Conservation (phyloP, 139 green algal genomes). For the Edaphochlamys debaryana region DNA sequence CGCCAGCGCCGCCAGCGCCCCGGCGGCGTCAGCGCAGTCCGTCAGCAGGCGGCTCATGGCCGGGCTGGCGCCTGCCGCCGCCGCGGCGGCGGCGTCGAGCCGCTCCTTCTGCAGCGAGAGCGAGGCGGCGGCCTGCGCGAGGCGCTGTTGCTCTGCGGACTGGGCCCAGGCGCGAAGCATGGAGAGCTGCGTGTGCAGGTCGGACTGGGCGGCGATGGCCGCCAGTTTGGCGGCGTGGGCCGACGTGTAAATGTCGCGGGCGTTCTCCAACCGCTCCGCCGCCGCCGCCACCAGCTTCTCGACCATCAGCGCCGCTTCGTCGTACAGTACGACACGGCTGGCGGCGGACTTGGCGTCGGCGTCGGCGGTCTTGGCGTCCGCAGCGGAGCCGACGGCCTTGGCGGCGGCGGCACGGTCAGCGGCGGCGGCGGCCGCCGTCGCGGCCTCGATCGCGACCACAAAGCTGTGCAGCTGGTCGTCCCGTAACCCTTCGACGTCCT, state of each 20-base stretch:
- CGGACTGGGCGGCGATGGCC: background rate
- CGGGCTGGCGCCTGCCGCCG: background rate
- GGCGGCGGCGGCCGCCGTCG: background rate
- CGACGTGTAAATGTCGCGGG: background rate
- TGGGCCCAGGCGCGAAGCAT: constrained; percentile 8
- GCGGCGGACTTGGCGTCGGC: no score
- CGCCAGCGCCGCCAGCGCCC: background rate
- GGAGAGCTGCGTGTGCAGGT: background rate
- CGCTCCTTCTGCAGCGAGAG: background rate
- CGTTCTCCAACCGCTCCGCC: background rate
- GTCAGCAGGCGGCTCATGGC: background rate
- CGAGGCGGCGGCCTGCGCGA: background rate
- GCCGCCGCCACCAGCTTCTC: background rate
- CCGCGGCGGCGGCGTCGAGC: background rate
- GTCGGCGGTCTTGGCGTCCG: background rate
- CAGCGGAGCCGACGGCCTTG: no score
- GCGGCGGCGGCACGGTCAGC: background rate
- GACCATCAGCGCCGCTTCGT: background rate
- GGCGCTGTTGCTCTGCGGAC: background rate
- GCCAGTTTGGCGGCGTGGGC: constrained; percentile 4
- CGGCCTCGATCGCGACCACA: background rate
- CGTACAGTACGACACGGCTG: background rate
- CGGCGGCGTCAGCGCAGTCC: background rate
- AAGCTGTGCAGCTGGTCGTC: constrained; percentile 9
- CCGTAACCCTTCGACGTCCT: background rate